Evolutionary conservation across 768 basidiomycete genomes (phyloP), one percentile per base, ranked within the genome.

Genomic region (Lactarius vividus): DNA sequence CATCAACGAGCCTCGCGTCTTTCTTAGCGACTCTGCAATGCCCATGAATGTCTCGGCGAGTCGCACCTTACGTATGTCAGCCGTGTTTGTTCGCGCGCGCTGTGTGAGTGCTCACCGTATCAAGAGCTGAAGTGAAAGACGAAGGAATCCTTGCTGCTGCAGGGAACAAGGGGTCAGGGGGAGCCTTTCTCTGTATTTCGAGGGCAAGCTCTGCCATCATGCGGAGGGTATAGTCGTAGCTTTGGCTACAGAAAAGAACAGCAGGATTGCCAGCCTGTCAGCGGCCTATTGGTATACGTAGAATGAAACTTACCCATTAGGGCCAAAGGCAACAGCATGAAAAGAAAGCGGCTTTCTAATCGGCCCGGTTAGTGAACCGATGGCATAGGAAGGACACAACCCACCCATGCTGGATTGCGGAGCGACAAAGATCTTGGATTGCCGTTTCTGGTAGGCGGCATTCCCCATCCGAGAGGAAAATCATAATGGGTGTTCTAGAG

Each of bases 41-140:
- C 23, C 81, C 31, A 86, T 71, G 79, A 86, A 86, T 1, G 84
- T 83, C 69, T 85, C 77, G 0, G 84, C 81, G 6, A 86, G 77
- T 66, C 79, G 80, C 20, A 85, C 77, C 85, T 86, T 63, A 4
- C 0, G 1, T 26, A 49, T 49, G 49, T 49, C 13, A 26, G 29
- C 13, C 55, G 0, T 18, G 20, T 16, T 26, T 15, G n/a, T 18
- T 23, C 13, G 40, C 35, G 13, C 26, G 23, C 18, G 29, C 28
- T 52, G 33, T n/a, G 37, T n/a, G 16, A 61, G 23, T 33, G 28
- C 40, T 44, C 20, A 26, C 46, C 20, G 42, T 49, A 49, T 61
- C 42, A 49, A 49, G 13, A 10, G 23, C 49, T 15, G 23, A 15
- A 15, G 4, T 23, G 49, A 49, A 49, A 49, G 82, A 81, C 26